Conservation (phyloP, 306 rosid species). For the Malus sylvestris region DNA sequence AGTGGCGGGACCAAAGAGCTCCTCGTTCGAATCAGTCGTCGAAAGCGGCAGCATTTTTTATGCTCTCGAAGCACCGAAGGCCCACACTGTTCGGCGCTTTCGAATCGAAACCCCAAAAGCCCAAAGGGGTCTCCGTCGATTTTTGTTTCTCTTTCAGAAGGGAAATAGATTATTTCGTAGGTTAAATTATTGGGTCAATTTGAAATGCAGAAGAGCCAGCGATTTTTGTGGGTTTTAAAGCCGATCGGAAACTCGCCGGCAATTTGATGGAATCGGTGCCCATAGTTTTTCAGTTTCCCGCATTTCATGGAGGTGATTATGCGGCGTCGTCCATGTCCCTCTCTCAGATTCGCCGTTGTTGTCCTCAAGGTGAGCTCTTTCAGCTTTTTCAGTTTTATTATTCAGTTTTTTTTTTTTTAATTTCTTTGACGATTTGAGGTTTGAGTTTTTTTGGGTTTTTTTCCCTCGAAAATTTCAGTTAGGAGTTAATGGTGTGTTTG, state of each 20-base stretch:
- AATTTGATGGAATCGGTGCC: conserved; percentile 66
- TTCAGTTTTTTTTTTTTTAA: background rate
- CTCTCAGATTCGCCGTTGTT: conserved; percentile 43
- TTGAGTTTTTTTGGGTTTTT: background rate
- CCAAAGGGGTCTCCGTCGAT: background rate
- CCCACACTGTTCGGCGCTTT: conserved; percentile 4
- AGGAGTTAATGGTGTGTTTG: conserved; percentile 5
- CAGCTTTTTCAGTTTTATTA: conserved; percentile 16
- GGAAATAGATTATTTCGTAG: background rate
- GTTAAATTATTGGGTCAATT: background rate
- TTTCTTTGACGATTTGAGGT: conserved; percentile 18
- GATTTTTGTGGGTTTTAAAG: conserved; percentile 30
- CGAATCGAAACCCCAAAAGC: conserved; percentile 17
- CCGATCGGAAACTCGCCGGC: conserved; percentile 55
- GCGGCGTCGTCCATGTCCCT: conserved; percentile 39
- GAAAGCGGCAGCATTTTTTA: background rate
- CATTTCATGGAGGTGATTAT: conserved; percentile 57
- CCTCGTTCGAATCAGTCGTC: conserved; percentile 27
- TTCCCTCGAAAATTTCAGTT: background rate
- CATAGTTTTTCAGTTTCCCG: conserved; percentile 19
- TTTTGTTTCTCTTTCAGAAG: background rate
- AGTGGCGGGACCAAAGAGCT: conserved; percentile 14
- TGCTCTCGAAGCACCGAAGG: background rate
- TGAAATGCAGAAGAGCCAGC: conserved; percentile 46
- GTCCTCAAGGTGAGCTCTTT: conserved; percentile 55